phyloP scores from a whole-genome alignment of 2,329 filamentous ascomycete species.

The Albophoma yamanashiensis region DNA sequence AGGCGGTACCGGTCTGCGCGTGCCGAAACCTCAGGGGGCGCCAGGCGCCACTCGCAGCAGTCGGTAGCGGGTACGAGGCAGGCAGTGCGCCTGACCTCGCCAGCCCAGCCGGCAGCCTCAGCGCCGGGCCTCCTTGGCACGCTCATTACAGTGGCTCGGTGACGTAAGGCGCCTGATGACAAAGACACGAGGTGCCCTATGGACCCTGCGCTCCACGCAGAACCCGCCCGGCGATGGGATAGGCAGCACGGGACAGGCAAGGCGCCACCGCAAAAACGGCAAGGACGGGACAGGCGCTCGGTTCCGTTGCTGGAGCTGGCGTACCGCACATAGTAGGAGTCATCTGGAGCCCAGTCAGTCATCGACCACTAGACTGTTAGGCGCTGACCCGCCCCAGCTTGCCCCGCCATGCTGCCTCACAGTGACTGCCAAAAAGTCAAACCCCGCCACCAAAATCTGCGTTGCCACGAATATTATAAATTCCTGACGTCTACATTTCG shows the following conservation, averaged over 20 bases:
- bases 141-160: background rate
- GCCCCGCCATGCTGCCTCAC: background rate
- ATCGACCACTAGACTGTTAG: background rate
- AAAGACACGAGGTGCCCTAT: background rate
- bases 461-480: slow-evolving; percentile 12
- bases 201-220: background rate
- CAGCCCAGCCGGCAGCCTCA: background rate
- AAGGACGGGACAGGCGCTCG: background rate
- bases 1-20: background rate
- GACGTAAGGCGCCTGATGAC: slow-evolving; percentile 1
- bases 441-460: slow-evolving; percentile 16
- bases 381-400: background rate
- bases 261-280: background rate
- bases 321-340: too few relatives aligned
- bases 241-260: background rate
- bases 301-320: background rate
- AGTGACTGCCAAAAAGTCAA: background rate
- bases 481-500: slow-evolving; percentile 3
- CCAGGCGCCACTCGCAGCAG: background rate
- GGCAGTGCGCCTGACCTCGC: background rate
- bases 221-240: background rate
- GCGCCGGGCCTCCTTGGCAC: background rate
- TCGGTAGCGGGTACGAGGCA: background rate
- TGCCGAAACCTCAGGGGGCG: background rate
- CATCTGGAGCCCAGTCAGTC: background rate